Evolutionary conservation across 1,284 basidiomycete genomes (phyloP).

Genomic region (Inonotus hispidus): DNA sequence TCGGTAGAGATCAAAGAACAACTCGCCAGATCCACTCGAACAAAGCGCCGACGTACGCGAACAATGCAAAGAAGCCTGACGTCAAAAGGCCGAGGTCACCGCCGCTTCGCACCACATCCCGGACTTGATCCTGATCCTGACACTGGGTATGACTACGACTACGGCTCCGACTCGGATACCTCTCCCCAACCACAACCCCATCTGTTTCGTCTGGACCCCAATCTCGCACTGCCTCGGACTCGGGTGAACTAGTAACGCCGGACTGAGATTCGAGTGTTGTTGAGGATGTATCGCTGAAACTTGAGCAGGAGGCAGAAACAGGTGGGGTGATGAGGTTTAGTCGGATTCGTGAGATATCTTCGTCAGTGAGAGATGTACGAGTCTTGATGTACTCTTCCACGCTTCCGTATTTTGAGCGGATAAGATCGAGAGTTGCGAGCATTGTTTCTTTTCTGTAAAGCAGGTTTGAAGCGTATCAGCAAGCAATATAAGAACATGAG

Average conservation of each 20-base stretch:
- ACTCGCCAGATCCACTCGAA: not conserved
- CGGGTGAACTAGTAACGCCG: not conserved
- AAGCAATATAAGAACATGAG: not conserved
- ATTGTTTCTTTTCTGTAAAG: constrained; percentile 34
- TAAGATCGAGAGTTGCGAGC: constrained; percentile 29
- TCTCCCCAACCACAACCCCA: not conserved
- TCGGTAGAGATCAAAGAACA: not conserved
- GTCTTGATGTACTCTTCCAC: constrained; percentile 31
- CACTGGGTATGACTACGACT: too few relatives aligned
- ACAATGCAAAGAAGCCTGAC: not conserved
- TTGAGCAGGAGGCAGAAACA: not conserved
- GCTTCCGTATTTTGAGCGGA: constrained; percentile 34
- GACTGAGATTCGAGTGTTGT: not conserved
- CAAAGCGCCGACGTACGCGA: not conserved
- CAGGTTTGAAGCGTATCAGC: not conserved
- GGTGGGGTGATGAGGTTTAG: constrained; percentile 20
- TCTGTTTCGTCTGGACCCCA: not conserved
- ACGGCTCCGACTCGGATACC: not conserved
- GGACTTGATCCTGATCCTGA: too few relatives aligned
- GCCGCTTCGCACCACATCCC: not conserved
- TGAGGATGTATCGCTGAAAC: not conserved
- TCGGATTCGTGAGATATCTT: constrained; percentile 31
- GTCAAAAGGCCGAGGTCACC: not conserved
- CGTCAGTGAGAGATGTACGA: constrained; percentile 28
- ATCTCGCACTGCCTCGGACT: not conserved